A percentile compares a stretch with the other conserved stretches of the same genome.
Conservation (phyloP, 495 filamentous ascomycete species). For the Lepidopterella palustris region DNA sequence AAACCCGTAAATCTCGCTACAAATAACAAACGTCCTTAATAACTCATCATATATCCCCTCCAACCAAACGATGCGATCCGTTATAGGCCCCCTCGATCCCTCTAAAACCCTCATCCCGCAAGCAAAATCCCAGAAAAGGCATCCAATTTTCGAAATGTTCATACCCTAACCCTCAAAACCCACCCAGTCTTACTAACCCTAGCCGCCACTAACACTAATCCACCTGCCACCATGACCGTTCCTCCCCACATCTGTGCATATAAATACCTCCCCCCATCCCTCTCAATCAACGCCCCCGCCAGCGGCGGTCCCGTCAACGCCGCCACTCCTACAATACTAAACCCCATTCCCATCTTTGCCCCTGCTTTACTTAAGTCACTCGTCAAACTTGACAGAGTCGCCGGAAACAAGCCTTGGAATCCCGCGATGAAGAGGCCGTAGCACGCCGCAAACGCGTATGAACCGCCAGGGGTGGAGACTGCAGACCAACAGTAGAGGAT, state of each 20-base stretch:
- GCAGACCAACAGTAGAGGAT: constrained; percentile 34
- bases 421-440: constrained; percentile 33
- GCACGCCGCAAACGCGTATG: constrained; percentile 32
- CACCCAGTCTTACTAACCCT: constrained; percentile 30
- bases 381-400: constrained; percentile 31
- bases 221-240: constrained; percentile 20
- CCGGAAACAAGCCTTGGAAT: constrained; percentile 35
- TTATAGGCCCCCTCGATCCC: too few species aligned
- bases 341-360: constrained; percentile 36
- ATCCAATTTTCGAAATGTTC: too few species aligned
- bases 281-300: constrained; percentile 35
- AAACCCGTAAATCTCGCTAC: too few species aligned
- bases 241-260: constrained; percentile 34
- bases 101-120: too few species aligned
- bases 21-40: too few species aligned
- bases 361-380: constrained; percentile 34
- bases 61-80: too few species aligned
- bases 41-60: too few species aligned
- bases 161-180: constrained; percentile 16
- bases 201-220: constrained; percentile 19
- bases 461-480: constrained; percentile 16
- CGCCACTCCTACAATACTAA: constrained; percentile 32
- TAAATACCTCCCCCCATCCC: constrained; percentile 27
- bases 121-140: too few species aligned
- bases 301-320: constrained; percentile 36